Conservation (phyloP, 2,329 filamentous ascomycete genomes). For the Hypoxylon sp. region DNA sequence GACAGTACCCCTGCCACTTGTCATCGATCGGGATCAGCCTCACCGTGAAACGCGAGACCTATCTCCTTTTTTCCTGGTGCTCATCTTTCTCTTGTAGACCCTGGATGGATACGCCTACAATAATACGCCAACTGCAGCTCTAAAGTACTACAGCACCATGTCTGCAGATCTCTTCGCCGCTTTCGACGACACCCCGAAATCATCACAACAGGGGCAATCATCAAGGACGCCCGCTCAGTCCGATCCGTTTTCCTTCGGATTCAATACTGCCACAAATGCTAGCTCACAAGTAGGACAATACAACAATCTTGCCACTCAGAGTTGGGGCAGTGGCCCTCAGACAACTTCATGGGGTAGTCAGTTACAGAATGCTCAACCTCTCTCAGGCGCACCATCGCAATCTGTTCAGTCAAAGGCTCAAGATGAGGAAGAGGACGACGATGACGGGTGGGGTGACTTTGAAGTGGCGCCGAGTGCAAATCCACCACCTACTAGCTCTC, state of each 20-base stretch:
- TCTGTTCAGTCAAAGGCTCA: slow-evolving; percentile 29
- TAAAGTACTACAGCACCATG: slow-evolving; percentile 51
- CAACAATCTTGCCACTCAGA: slow-evolving; percentile 34
- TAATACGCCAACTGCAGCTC: background rate
- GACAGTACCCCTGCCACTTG: too few relatives aligned
- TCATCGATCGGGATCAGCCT: slow-evolving; percentile 28
- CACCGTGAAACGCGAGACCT: slow-evolving; percentile 10
- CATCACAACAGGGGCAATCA: slow-evolving; percentile 31
- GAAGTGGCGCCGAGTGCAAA: slow-evolving; percentile 59
- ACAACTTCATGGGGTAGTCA: slow-evolving; percentile 21
- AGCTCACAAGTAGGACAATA: slow-evolving; percentile 8
- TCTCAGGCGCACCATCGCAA: slow-evolving; percentile 18
- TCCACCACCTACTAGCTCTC: slow-evolving; percentile 32
- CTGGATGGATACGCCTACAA: background rate
- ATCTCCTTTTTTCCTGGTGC: slow-evolving; percentile 1
- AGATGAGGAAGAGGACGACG: slow-evolving; percentile 57
- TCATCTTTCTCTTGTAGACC: background rate
- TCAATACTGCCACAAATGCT: slow-evolving; percentile 10
- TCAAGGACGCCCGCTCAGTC: slow-evolving; percentile 38
- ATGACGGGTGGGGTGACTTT: slow-evolving; percentile 74
- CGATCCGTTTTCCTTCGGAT: slow-evolving; percentile 36
- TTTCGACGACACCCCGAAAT: slow-evolving; percentile 59
- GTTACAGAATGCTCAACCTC: slow-evolving; percentile 41
- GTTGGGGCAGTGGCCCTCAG: slow-evolving; percentile 39
- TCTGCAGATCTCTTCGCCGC: slow-evolving; percentile 72